Percentiles rank a stretch among this genome's conserved stretches.
Evolutionary conservation across 2,329 filamentous ascomycete species (phyloP).

Genomic region (Xylaria sp.): DNA sequence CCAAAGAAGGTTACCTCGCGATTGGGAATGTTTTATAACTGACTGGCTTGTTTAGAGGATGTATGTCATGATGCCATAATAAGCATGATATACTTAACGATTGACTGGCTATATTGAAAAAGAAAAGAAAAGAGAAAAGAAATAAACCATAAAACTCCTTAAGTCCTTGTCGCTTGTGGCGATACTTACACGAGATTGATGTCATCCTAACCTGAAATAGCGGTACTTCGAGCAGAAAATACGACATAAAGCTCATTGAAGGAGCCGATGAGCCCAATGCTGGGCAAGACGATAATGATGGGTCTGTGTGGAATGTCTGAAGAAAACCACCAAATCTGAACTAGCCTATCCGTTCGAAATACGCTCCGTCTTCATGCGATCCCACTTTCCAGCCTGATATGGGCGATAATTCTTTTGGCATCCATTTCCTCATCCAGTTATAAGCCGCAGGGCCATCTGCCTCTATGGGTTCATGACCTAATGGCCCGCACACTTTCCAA

Average conservation of each 20-base stretch:
- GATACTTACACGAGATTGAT: neutral
- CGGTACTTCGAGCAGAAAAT: neutral
- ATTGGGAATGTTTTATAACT: neutral
- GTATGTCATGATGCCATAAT: neutral
- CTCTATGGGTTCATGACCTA: conserved; percentile 27
- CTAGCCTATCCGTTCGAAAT: conserved; percentile 22
- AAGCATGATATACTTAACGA: neutral
- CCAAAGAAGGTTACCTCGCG: neutral
- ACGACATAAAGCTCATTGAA: neutral
- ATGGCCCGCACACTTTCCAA: conserved; percentile 19
- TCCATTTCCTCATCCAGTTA: conserved; percentile 32
- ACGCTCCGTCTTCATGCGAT: neutral
- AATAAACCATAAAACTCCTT: neutral
- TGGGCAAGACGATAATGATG: neutral
- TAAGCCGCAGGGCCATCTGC: conserved; percentile 27
- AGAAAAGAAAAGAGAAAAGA: neutral
- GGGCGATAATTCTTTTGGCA: neutral
- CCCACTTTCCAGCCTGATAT: conserved; percentile 16
- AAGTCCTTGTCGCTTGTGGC: neutral
- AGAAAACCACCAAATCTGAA: neutral
- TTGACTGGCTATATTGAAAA: neutral
- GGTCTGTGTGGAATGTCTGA: neutral
- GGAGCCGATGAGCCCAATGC: neutral
- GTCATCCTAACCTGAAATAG: neutral
- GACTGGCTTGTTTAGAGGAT: neutral